phyloP scores from a whole-genome alignment of 164 flowering plant genomes.

The Echeveria elegans region DNA sequence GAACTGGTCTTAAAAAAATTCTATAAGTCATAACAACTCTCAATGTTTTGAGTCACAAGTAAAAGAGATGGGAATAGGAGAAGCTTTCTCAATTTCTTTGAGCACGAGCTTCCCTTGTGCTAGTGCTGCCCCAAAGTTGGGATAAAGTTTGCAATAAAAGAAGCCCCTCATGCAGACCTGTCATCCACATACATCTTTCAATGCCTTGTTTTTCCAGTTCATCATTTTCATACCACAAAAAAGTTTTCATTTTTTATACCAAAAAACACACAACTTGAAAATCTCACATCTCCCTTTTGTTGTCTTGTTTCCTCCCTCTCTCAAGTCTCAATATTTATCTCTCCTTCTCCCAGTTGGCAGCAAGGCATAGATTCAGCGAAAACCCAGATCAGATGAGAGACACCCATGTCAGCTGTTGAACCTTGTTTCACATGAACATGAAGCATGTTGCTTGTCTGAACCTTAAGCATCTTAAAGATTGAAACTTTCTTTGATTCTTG shows the following conservation, averaged over 20 bases:
- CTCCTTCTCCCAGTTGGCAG: not conserved
- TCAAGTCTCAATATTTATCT: not conserved
- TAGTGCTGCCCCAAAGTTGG: constrained; percentile 1
- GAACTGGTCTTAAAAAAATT: not conserved
- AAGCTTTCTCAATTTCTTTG: not conserved
- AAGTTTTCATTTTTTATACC: not conserved
- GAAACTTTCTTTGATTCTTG: constrained; percentile 4
- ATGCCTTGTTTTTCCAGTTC: constrained; percentile 2
- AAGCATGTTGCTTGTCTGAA: not conserved
- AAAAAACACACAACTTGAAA: not conserved
- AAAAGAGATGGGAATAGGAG: constrained; percentile 5
- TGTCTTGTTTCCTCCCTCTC: not conserved
- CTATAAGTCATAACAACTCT: constrained; percentile 3
- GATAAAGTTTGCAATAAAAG: not conserved
- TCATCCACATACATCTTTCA: constrained; percentile 1
- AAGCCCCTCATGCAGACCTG: constrained; percentile 5
- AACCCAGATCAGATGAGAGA: constrained; percentile 3
- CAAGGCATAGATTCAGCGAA: constrained; percentile 1
- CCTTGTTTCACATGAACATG: not conserved
- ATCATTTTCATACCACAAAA: constrained; percentile 3
- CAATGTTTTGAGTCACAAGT: constrained; percentile 5
- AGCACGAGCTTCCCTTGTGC: not conserved
- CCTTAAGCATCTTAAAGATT: not conserved
- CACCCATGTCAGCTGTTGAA: constrained; percentile 6
- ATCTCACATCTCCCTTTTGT: not conserved